phyloP scores from a whole-genome alignment of 2,329 filamentous ascomycete species.

The Orbilia javanica region DNA sequence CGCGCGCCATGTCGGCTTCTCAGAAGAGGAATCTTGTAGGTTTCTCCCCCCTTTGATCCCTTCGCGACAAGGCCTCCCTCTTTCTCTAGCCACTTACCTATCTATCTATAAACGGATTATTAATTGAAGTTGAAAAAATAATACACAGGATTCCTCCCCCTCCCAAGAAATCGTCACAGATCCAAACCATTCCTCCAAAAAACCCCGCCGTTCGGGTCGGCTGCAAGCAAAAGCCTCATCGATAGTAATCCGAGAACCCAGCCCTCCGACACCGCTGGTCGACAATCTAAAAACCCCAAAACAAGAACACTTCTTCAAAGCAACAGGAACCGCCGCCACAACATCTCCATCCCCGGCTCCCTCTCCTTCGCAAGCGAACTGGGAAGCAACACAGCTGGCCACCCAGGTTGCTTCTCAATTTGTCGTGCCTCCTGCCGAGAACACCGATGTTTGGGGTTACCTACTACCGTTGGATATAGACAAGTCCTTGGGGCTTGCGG shows the following conservation, averaged over 20 bases:
- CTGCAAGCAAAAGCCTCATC: slow-evolving; percentile 70
- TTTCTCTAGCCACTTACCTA: too few species aligned
- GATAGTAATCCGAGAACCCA: slow-evolving; percentile 72
- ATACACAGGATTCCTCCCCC: slow-evolving; percentile 43
- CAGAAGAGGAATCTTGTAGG: slow-evolving; percentile 57
- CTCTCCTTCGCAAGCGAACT: slow-evolving; percentile 71
- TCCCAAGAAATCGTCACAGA: slow-evolving; percentile 30
- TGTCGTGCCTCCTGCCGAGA: slow-evolving; percentile 77
- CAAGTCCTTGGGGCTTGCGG: slow-evolving; percentile 68
- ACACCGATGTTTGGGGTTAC: slow-evolving; percentile 89
- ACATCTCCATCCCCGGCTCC: slow-evolving; percentile 72
- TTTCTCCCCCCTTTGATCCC: neutral
- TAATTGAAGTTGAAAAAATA: neutral
- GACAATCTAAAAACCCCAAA: slow-evolving; percentile 66
- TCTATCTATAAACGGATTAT: neutral
- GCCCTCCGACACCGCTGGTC: slow-evolving; percentile 83
- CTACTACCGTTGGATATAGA: slow-evolving; percentile 82
- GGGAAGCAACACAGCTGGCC: slow-evolving; percentile 58
- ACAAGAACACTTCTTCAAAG: slow-evolving; percentile 71
- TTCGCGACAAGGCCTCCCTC: neutral
- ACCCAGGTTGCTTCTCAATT: slow-evolving; percentile 86
- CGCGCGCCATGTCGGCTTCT: slow-evolving; percentile 54
- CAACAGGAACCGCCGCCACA: slow-evolving; percentile 73
- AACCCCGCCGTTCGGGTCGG: slow-evolving; percentile 82
- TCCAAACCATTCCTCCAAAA: slow-evolving; percentile 72